Base-by-base conservation (phyloP, 1,139 yeast genomes). In the Protomyces arabidopsidicola region DNA sequence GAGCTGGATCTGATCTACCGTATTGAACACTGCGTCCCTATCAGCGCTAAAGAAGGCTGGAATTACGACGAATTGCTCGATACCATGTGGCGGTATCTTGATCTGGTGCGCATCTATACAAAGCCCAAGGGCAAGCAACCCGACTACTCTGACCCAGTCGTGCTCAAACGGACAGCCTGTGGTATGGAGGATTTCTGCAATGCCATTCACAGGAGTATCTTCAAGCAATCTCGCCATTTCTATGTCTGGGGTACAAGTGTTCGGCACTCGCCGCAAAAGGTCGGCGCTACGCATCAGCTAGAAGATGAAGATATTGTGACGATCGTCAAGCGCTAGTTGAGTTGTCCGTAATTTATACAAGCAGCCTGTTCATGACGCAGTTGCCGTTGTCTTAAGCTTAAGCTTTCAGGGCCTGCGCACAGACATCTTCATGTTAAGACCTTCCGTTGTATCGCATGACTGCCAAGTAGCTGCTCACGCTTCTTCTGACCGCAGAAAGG, bases 251-350 rank as follows among this genome's bases (percentile, higher is more conserved):
- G 98, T 52, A 82, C 89, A 20, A 87, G 95, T 72, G 98, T 91
- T 62, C 93, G 93, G 78, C 98, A 93, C 75, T 97, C 91, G 76
- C 98, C 98, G n/a, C 98, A 93, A 77, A 84, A 85, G 70, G 98
- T 91, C 55, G 98, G 98, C 53, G 80, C 93, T 70, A 76, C 81
- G 60, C 98, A 95, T 77, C 79, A 74, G 9, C 79, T 93, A 70
- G 87, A 86, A 76, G 99, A 93, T 75, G 98, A 93, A 77, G 99
- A 93, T 77, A 98, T 95, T 39, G 95, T 93, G 63, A 91, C 98
- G 36, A 90, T 93, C 71, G 82, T 91, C 77, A 91, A 90, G 79
- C 90, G 88, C 72, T 81, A 72, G 66, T 36, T 4, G 16, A 27
- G 3, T 4, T 27, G 6, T 27, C 2, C 6, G 31, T 27, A 27